Conservation (phyloP, 768 basidiomycete species). For the Kwoniella mangroviensis region DNA sequence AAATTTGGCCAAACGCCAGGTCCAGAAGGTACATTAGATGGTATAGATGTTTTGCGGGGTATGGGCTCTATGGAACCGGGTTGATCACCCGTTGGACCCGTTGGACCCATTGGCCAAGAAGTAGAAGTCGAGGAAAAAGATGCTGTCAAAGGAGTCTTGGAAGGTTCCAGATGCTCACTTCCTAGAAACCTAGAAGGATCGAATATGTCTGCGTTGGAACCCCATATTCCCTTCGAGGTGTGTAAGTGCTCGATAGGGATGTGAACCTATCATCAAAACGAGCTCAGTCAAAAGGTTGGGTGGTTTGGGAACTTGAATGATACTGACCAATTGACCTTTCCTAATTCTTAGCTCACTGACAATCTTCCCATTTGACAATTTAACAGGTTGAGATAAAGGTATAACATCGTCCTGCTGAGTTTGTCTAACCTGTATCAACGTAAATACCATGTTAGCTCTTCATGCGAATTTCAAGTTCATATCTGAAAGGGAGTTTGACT, state of each 20-base stretch:
- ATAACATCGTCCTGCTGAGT: constrained; percentile 37
- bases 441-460: neutral
- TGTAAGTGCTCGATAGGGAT: constrained; percentile 41
- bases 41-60: constrained; percentile 2
- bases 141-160: constrained; percentile 8
- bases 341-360: constrained; percentile 32
- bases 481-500: neutral
- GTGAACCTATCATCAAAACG: constrained; percentile 8
- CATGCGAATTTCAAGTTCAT: neutral
- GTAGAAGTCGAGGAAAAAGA: neutral
- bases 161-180: neutral
- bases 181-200: constrained; percentile 25
- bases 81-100: neutral
- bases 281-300: neutral
- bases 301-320: neutral
- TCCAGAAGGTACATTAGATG: neutral
- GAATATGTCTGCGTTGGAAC: constrained; percentile 27
- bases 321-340: constrained; percentile 34
- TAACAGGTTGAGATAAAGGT: constrained; percentile 32
- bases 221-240: constrained; percentile 33
- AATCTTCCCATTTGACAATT: constrained; percentile 17
- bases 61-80: neutral
- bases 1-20: constrained; percentile 39
- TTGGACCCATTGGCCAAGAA: neutral
- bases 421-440: constrained; percentile 28